These are phyloP conservation scores for Boletus rubroflammeus DNA, from an alignment of 768 basidiomycete genomes.

Conservation along the genomic window DNA sequence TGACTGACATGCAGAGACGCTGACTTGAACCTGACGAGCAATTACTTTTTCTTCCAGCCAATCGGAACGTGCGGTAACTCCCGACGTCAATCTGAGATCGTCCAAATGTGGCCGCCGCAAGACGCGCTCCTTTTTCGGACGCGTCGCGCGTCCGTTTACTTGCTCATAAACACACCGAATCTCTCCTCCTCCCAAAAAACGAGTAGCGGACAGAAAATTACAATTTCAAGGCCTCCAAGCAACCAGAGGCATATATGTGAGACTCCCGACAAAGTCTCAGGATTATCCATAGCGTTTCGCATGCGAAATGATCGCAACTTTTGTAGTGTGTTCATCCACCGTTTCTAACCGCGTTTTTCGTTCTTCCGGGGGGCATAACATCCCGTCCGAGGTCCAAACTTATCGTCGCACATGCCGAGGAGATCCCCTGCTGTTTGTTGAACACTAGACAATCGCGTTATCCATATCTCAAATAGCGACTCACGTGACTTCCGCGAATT, in stretches of 20 bases:
- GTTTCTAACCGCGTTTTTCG: constrained; percentile 15
- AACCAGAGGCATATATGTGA: constrained; percentile 18
- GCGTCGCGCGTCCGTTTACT: constrained; percentile 27
- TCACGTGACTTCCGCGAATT: constrained; percentile 38
- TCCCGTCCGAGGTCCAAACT: constrained; percentile 3
- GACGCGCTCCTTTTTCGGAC: constrained; percentile 40
- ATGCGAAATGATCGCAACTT: constrained; percentile 16
- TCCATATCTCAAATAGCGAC: constrained; percentile 32
- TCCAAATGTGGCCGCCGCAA: constrained; percentile 33
- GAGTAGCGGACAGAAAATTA: constrained; percentile 29
- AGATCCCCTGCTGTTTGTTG: not conserved
- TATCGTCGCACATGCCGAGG: not conserved
- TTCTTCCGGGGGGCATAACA: constrained; percentile 13
- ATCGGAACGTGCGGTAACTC: constrained; percentile 11
- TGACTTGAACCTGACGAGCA: not conserved
- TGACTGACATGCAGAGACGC: constrained; percentile 43
- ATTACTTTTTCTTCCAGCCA: constrained; percentile 8
- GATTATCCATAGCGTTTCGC: constrained; percentile 18
- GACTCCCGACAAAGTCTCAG: constrained; percentile 12
- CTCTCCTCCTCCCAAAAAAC: constrained; percentile 26
- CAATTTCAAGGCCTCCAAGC: constrained; percentile 14
- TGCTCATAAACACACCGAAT: constrained; percentile 29
- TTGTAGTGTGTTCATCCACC: constrained; percentile 2
- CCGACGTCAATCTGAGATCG: constrained; percentile 34
- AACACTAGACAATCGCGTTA: constrained; percentile 11